Evolutionary conservation across 306 rosid species (phyloP).

Genomic region (Begonia fuchsioides): DNA sequence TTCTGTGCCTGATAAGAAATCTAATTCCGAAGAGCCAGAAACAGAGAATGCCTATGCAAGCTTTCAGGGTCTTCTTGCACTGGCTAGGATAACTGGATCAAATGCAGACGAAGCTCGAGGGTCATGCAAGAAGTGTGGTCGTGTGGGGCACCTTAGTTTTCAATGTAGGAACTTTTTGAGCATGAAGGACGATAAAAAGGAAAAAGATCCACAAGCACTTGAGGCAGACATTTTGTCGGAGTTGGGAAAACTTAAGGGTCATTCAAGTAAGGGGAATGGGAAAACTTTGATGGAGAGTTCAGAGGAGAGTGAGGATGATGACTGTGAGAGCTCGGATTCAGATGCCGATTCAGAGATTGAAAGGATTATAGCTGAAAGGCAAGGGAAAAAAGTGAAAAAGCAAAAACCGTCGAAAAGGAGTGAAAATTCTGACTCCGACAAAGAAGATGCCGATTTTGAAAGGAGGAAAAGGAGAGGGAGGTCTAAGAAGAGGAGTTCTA

Average conservation of each 20-base stretch:
- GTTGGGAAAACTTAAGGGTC: constrained; percentile 51
- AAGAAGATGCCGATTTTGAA: constrained; percentile 28
- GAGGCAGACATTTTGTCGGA: constrained; percentile 40
- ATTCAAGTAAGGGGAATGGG: constrained; percentile 23
- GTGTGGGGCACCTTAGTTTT: constrained; percentile 85
- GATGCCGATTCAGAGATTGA: constrained; percentile 69
- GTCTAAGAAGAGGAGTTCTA: constrained; percentile 56
- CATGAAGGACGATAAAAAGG: constrained; percentile 47
- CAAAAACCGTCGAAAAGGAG: constrained; percentile 28
- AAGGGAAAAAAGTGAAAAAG: constrained; percentile 42
- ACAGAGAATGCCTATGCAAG: constrained; percentile 85
- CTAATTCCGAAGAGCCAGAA: constrained; percentile 40
- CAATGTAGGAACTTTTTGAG: constrained; percentile 86
- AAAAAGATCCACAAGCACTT: constrained; percentile 44
- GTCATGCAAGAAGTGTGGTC: constrained; percentile 84
- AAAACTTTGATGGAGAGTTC: constrained; percentile 32
- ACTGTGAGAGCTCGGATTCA: constrained; percentile 58
- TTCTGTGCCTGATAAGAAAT: constrained; percentile 24
- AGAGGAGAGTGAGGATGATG: constrained; percentile 56
- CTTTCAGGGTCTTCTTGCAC: constrained; percentile 89
- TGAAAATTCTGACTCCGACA: constrained; percentile 29
- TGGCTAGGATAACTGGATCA: constrained; percentile 71
- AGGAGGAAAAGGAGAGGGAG: constrained; percentile 67
- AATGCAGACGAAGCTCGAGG: constrained; percentile 69
- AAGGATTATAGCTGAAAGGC: constrained; percentile 51